Base-by-base conservation (phyloP, 2,329 filamentous ascomycete genomes). In the Atkinsonella hypoxylon region DNA sequence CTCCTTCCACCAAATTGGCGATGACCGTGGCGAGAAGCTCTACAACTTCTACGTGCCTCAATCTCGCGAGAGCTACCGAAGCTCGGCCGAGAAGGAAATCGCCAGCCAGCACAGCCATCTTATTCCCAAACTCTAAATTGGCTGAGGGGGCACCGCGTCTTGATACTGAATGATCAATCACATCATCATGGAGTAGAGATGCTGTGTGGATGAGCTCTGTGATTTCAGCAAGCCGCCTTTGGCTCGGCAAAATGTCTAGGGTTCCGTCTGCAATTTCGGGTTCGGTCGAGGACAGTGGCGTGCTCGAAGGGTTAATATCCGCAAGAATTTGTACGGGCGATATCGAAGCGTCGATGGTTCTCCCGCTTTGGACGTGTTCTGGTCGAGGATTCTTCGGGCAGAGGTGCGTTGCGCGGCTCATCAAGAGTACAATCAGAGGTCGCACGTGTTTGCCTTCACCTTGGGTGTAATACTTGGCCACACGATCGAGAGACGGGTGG, bases 31-130 rank as follows among this genome's bases (percentile, higher is more conserved):
- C 89, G 31, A 98, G 74, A 8, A 98, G 78, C 71, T 98, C 93
- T 9, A 89, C 89, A 2, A 98, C 93, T 68, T 98, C 93, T 42
- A 90, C 86, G 63, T 98, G 89, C 32, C 91, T 81, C 53, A 98
- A 72, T 41, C 93, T 82, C 13, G 93, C 93, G 41, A 98, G 77
- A 6, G 91, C 91, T 7, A 97, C 90, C 0, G 93, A 98, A 1
- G 93, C 93, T 48, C 93, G 80, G 4, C 91, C 91, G 2, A 98
- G 78, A 43, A 98, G 73, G 63, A 98, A 98, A 65, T 98, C 93
- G n/a, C 93, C 93, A 0, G 93, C 93, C 57, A 98, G 71, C 2
- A 98, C 91, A 13, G 93, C 91, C 91, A 98, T 97, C 70, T 98
- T 98, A 74, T 98, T 98, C 56, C 93, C 93, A 61, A 97, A 97